Evolutionary conservation across 1,139 yeast species (phyloP).

Genomic region (Geotrichum siamense): DNA sequence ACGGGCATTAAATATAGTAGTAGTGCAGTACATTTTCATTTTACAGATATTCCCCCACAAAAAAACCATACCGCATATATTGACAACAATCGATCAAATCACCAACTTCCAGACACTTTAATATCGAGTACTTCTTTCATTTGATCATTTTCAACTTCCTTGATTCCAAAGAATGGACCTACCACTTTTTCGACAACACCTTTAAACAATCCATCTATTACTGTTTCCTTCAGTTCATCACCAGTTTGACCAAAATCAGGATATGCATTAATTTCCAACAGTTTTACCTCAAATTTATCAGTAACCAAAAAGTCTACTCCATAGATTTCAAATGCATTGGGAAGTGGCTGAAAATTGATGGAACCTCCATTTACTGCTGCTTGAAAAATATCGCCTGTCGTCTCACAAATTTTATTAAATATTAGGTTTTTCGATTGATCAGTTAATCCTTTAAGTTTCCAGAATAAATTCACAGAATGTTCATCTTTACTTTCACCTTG

Average conservation of each 20-base stretch:
- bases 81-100: too few species aligned
- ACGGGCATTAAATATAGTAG: too few species aligned
- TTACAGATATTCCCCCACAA: too few species aligned
- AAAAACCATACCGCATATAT: too few species aligned
- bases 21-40: too few species aligned
- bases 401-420: conserved; percentile 49
- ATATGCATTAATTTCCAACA: conserved; percentile 84
- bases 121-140: conserved; percentile 39
- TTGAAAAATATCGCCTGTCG: conserved; percentile 63
- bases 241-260: conserved; percentile 98
- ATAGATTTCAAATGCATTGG: conserved; percentile 75
- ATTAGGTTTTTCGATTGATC: conserved; percentile 39
- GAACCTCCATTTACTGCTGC: conserved; percentile 80
- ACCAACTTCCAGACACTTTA: conserved; percentile 27
- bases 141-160: conserved; percentile 21
- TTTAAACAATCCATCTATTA: conserved; percentile 35
- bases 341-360: conserved; percentile 81
- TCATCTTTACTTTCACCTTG: conserved; percentile 48
- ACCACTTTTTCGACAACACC: conserved; percentile 27
- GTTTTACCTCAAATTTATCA: conserved; percentile 44
- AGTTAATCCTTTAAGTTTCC: conserved; percentile 46
- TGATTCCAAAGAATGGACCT: conserved; percentile 24
- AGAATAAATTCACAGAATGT: conserved; percentile 59
- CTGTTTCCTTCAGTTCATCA: conserved; percentile 54
- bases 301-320: conserved; percentile 84